Evolutionary conservation across 2,329 filamentous ascomycete species (phyloP).

Genomic region (Rutstroemia sp.): DNA sequence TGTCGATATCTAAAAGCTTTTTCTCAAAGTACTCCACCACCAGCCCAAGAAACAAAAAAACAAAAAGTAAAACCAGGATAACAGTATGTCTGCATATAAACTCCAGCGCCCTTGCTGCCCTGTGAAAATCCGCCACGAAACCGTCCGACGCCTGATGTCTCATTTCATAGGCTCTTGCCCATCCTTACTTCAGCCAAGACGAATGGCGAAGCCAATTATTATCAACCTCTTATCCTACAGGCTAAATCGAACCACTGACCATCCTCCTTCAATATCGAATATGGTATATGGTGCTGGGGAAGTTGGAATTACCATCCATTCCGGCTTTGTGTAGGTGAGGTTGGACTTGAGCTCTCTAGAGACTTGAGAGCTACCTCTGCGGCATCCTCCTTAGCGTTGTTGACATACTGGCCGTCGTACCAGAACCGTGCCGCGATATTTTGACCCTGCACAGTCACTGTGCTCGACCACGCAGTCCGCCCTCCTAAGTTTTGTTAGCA

Average conservation of each 20-base stretch:
- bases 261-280: not conserved
- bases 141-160: constrained; percentile 25
- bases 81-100: constrained; percentile 8
- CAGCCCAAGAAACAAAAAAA: constrained; percentile 7
- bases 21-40: constrained; percentile 1
- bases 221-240: constrained; percentile 27
- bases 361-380: constrained; percentile 69
- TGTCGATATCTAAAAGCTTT: constrained; percentile 10
- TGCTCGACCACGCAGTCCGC: constrained; percentile 84
- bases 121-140: constrained; percentile 23
- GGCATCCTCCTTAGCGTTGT: constrained; percentile 88
- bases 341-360: constrained; percentile 38
- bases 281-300: constrained; percentile 4
- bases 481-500: constrained; percentile 50
- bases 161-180: constrained; percentile 22
- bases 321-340: constrained; percentile 35
- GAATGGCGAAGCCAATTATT: constrained; percentile 16
- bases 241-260: constrained; percentile 14
- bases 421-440: constrained; percentile 70
- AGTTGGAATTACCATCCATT: constrained; percentile 30
- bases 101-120: constrained; percentile 23
- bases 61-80: constrained; percentile 1
- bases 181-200: constrained; percentile 24
- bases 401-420: constrained; percentile 83
- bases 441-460: constrained; percentile 62